A percentile compares a stretch with the other conserved stretches of the same genome.
phyloP scores from a whole-genome alignment of 2,329 filamentous ascomycete genomes.

The Aspergillus luchuensis region DNA sequence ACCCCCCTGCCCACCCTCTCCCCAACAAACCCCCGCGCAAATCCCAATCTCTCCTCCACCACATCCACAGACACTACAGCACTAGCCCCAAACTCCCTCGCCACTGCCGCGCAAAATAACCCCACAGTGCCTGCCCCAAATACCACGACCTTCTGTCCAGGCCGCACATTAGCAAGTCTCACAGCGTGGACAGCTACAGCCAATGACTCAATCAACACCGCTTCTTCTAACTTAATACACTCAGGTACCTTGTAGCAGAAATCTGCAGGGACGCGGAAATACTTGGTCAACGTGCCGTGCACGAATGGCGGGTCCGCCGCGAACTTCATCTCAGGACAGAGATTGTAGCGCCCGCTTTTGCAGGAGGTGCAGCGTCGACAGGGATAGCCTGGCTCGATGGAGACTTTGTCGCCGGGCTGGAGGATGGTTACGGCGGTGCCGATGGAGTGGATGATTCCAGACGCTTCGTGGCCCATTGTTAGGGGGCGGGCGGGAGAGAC shows the following conservation, averaged over 20 bases:
- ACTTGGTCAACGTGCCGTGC: constrained; percentile 43
- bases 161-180: constrained; percentile 40
- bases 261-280: constrained; percentile 41
- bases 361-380: constrained; percentile 41
- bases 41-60: background rate
- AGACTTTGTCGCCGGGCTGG: constrained; percentile 35
- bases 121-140: constrained; percentile 78
- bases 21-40: background rate
- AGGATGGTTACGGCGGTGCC: constrained; percentile 29
- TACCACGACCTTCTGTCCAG: constrained; percentile 53
- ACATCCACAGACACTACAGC: constrained; percentile 61
- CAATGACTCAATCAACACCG: constrained; percentile 52
- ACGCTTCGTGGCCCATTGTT: constrained; percentile 40
- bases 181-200: constrained; percentile 52
- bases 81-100: constrained; percentile 73
- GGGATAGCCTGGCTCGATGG: constrained; percentile 39
- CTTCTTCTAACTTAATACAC: constrained; percentile 44
- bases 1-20: background rate
- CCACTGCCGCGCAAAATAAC: constrained; percentile 79
- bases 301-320: constrained; percentile 42
- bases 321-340: constrained; percentile 45
- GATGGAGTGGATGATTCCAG: constrained; percentile 30
- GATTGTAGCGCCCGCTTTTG: constrained; percentile 44
- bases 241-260: constrained; percentile 44
- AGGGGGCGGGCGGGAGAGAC: constrained; percentile 29